Base-by-base conservation (phyloP, 2,329 filamentous ascomycete species). In the Pseudogymnoascus sp. region DNA sequence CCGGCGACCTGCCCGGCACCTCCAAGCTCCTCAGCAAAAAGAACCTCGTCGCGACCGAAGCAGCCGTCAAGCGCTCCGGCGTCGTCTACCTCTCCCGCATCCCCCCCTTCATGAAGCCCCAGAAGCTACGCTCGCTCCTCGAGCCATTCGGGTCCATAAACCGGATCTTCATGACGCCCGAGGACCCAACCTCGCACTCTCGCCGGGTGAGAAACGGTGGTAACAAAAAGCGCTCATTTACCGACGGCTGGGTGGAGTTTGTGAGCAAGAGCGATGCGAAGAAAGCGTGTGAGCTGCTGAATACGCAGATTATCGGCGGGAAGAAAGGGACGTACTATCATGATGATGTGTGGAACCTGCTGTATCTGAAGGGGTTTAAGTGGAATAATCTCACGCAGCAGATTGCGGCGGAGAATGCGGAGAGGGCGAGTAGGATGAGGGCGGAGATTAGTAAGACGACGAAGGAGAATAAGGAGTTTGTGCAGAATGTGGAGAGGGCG, bases 231-330 rank as follows among this genome's bases (percentile, higher is more conserved):
- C 83, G 86, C 64, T 83, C 83, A n/a, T 94, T 86, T 75, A 87
- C 85, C 3, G 91, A 95, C 74, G 91, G 90, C 52, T 95, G 90
- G 90, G 85, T 94, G 29, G 91, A 95, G 73, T 95, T 93, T 69
- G 74, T 85, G 36, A 80, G 82, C 65, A 94, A 94, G 74, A 81
- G 81, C 65, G 86, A 92, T 65, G 90, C 90, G 36, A 91, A 92
- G 73, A 78, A 83, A n/a, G 87, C 84, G 0, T 89, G 86, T 59
- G 87, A 90, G 67, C 80, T 88, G 27, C 78, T 95, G 59, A 95
- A 95, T 71, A 87, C 88, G 42, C 83, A 83, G 65, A 89, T 82
- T 10, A 89, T 94, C 63, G 90, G 90, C 59, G 90, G 90, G 27
- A 92, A 92, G 77, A 95, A 95, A 77, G 83, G 89, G 10, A 84